phyloP scores from a whole-genome alignment of 495 filamentous ascomycete genomes.

The Penicillium roqueforti region DNA sequence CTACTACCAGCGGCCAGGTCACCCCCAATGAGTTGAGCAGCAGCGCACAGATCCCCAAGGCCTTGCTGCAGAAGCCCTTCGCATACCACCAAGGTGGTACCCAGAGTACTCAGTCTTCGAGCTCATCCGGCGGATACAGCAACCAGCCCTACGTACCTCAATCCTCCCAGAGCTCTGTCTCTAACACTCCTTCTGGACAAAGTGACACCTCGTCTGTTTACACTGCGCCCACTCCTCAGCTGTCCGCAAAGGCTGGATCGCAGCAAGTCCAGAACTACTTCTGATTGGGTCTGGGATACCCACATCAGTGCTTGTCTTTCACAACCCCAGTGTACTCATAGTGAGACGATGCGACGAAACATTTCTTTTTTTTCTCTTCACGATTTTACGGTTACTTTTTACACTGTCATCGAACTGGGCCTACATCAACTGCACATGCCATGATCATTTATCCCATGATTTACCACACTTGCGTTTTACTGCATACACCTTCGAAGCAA shows the following conservation, averaged over 20 bases:
- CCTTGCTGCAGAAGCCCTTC: slow-evolving; percentile 31
- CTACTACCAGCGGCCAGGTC: slow-evolving; percentile 33
- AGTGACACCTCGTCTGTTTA: slow-evolving; percentile 31
- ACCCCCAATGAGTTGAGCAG: slow-evolving; percentile 38
- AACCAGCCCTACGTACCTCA: slow-evolving; percentile 26
- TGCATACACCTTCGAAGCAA: slow-evolving; percentile 18
- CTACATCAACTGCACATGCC: slow-evolving; percentile 25
- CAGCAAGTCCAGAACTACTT: slow-evolving; percentile 36
- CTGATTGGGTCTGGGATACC: slow-evolving; percentile 17
- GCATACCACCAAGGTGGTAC: slow-evolving; percentile 30
- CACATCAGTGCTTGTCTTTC: slow-evolving; percentile 17
- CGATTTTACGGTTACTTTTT: slow-evolving; percentile 41
- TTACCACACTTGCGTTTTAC: slow-evolving; percentile 10
- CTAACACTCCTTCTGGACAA: slow-evolving; percentile 32
- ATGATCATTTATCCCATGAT: slow-evolving; percentile 21
- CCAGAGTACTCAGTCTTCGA: slow-evolving; percentile 21
- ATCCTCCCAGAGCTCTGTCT: slow-evolving; percentile 27
- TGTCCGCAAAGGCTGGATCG: slow-evolving; percentile 24
- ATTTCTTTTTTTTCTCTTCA: slow-evolving; percentile 20
- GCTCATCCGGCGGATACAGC: slow-evolving; percentile 24
- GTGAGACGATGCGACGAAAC: slow-evolving; percentile 43
- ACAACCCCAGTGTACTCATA: slow-evolving; percentile 42
- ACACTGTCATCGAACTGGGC: slow-evolving; percentile 33
- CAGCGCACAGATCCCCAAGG: slow-evolving; percentile 30
- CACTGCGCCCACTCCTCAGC: slow-evolving; percentile 22